phyloP scores from a whole-genome alignment of 441 rosid species.

The Aleurites moluccanus region DNA sequence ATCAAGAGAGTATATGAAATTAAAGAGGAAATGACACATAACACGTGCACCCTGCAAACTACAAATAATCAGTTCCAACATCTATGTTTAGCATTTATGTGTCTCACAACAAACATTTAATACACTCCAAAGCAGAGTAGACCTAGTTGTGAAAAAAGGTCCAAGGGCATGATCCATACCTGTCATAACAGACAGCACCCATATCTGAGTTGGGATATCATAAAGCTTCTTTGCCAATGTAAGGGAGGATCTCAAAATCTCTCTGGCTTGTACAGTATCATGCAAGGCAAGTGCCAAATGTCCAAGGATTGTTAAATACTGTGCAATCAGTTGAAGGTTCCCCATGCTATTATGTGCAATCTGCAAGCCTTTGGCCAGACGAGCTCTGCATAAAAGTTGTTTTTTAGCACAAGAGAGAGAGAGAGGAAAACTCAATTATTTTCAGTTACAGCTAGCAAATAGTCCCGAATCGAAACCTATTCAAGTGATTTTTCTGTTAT shows the following conservation, averaged over 20 bases:
- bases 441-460: background rate
- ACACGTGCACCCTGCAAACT: background rate
- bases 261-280: constrained; percentile 88
- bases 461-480: background rate
- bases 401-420: constrained; percentile 18
- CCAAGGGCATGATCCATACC: constrained; percentile 39
- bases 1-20: background rate
- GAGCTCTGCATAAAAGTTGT: constrained; percentile 56
- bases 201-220: constrained; percentile 92
- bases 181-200: constrained; percentile 87
- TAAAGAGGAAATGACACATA: background rate
- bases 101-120: background rate
- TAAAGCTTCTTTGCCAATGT: constrained; percentile 85
- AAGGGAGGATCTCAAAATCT: constrained; percentile 87
- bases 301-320: constrained; percentile 87
- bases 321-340: constrained; percentile 95
- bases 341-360: constrained; percentile 86
- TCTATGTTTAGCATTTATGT: background rate
- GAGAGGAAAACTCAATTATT: constrained; percentile 1
- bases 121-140: background rate
- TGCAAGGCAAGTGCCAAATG: constrained; percentile 88
- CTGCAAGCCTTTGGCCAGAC: constrained; percentile 93
- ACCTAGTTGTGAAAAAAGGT: background rate
- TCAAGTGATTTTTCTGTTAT: no score
- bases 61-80: background rate